These are phyloP conservation scores for Golubevia pallescens DNA, from an alignment of 1,284 basidiomycete genomes.

Conservation along the genomic window DNA sequence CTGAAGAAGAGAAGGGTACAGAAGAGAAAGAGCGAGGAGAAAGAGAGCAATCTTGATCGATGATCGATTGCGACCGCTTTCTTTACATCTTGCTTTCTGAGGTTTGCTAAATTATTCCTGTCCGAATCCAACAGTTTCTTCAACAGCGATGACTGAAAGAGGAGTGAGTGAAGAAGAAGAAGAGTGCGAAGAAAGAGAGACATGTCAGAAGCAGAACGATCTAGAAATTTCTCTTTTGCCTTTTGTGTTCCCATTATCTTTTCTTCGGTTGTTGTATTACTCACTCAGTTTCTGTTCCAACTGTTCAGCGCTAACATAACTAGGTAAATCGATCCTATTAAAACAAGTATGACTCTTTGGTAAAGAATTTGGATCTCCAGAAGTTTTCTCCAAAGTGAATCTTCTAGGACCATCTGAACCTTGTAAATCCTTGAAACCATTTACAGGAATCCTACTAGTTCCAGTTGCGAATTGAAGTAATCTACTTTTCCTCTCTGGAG, in stretches of 20 bases:
- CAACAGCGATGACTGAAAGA: constrained; percentile 8
- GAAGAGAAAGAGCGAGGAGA: too few relatives aligned
- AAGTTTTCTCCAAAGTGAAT: constrained; percentile 63
- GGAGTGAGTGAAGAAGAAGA: constrained; percentile 33
- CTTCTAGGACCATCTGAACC: constrained; percentile 85
- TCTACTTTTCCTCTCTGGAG: constrained; percentile 91
- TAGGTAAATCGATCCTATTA: constrained; percentile 63
- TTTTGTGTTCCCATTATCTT: too few relatives aligned
- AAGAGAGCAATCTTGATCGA: too few relatives aligned
- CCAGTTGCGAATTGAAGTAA: constrained; percentile 98
- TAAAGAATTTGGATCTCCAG: neutral
- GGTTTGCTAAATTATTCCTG: too few relatives aligned
- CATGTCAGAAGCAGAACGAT: neutral
- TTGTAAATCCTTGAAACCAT: constrained; percentile 98
- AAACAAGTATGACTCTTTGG: constrained; percentile 42
- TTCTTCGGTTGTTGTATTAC: too few relatives aligned
- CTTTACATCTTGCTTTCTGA: too few relatives aligned
- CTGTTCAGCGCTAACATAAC: constrained; percentile 52
- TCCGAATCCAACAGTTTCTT: constrained; percentile 10
- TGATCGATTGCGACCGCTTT: too few relatives aligned
- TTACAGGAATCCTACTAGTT: constrained; percentile 94
- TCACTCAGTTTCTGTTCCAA: constrained; percentile 47
- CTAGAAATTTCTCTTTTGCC: neutral
- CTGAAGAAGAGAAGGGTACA: too few relatives aligned
- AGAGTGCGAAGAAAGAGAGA: neutral